These are phyloP conservation scores for Sugiyamaella novakii DNA, from an alignment of 1,139 yeast species.

Conservation along the genomic window DNA sequence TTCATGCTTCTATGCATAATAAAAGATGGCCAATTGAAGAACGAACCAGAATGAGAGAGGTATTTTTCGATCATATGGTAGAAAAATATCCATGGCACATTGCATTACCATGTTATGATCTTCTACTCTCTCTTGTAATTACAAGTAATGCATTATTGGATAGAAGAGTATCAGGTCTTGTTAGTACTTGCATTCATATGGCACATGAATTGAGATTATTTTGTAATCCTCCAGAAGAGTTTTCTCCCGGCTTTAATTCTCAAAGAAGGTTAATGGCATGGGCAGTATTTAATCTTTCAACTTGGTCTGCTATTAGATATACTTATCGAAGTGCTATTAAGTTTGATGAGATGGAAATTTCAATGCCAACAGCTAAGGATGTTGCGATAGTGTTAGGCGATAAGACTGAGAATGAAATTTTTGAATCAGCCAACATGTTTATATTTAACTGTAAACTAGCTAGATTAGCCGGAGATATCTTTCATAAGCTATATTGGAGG, in stretches of 20 bases:
- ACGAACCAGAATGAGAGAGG: constrained; percentile 6
- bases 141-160: constrained; percentile 3
- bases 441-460: constrained; percentile 2
- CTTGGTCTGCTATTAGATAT: background rate
- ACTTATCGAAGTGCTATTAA: constrained; percentile 7
- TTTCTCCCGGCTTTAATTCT: background rate
- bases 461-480: background rate
- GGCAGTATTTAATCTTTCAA: constrained; percentile 1
- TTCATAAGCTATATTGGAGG: constrained; percentile 1
- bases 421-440: background rate
- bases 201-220: constrained; percentile 4
- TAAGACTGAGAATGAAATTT: background rate
- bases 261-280: constrained; percentile 3
- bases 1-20: constrained; percentile 8
- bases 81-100: constrained; percentile 7
- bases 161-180: constrained; percentile 2
- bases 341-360: constrained; percentile 4
- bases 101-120: background rate
- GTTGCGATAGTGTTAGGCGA: background rate
- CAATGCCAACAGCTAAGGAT: constrained; percentile 3
- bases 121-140: constrained; percentile 5
- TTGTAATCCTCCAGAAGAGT: background rate
- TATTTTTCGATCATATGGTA: constrained; percentile 1
- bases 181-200: constrained; percentile 5
- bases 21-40: constrained; percentile 8